These are phyloP conservation scores for Hydrangea macrophylla DNA, from an alignment of 148 eudicot species.

Conservation along the genomic window DNA sequence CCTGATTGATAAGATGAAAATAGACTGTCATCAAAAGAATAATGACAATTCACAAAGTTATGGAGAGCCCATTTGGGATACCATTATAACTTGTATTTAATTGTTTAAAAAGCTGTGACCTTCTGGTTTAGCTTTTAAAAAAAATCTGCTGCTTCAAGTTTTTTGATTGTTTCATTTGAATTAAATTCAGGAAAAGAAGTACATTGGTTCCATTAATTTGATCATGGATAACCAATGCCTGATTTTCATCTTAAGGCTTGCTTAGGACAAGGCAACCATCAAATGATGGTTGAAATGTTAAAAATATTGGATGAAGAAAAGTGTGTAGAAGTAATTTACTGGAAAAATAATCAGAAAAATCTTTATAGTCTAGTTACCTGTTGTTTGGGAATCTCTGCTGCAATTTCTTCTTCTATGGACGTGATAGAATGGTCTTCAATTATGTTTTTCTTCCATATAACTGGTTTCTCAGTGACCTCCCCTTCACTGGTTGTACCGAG, in stretches of 20 bases:
- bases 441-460: neutral
- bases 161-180: constrained; percentile 10
- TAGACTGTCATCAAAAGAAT: neutral
- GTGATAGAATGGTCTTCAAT: neutral
- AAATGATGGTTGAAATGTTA: neutral
- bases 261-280: neutral
- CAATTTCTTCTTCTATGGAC: constrained; percentile 2
- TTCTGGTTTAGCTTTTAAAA: constrained; percentile 4
- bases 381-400: constrained; percentile 1
- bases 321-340: neutral
- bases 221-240: neutral
- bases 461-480: constrained; percentile 4
- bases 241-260: neutral
- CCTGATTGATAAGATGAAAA: neutral
- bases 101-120: constrained; percentile 25
- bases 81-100: neutral
- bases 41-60: too few species aligned
- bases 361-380: constrained; percentile 9
- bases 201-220: neutral
- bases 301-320: neutral
- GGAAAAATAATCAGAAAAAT: neutral
- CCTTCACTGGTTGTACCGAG: neutral
- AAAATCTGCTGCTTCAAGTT: constrained; percentile 6
- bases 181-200: constrained; percentile 5
- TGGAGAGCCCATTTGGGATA: neutral